These are phyloP conservation scores for Backusella luteola DNA, from an alignment of 192 early-diverging fungal species.

Conservation along the genomic window DNA sequence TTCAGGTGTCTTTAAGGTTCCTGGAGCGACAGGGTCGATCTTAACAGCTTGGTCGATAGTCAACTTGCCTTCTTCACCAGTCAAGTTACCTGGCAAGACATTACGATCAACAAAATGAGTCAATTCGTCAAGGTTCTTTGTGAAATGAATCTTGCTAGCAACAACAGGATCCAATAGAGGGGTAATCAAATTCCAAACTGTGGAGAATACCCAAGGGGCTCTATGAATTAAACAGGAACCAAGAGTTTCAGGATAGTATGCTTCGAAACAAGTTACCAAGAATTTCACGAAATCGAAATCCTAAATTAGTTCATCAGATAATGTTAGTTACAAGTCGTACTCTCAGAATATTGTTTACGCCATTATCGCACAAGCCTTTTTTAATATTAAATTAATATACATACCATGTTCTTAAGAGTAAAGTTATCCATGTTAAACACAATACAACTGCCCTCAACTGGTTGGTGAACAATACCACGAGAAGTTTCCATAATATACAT, in stretches of 20 bases:
- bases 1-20: background rate
- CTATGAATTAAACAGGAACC: slow-evolving; percentile 80
- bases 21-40: background rate
- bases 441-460: slow-evolving; percentile 71
- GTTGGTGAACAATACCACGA: slow-evolving; percentile 61
- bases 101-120: slow-evolving; percentile 57
- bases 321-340: background rate
- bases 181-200: slow-evolving; percentile 78
- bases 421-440: slow-evolving; percentile 81
- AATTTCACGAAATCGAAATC: slow-evolving; percentile 78
- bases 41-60: slow-evolving; percentile 4
- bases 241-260: slow-evolving; percentile 89
- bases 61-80: slow-evolving; percentile 40
- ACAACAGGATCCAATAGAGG: slow-evolving; percentile 92
- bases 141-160: slow-evolving; percentile 81
- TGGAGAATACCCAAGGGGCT: slow-evolving; percentile 87
- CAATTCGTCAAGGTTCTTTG: slow-evolving; percentile 59
- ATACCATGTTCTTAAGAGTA: slow-evolving; percentile 64
- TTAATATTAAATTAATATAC: background rate
- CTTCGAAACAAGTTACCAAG: slow-evolving; percentile 76
- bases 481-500: slow-evolving; percentile 75
- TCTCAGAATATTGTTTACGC: background rate
- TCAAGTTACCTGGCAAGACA: slow-evolving; percentile 56
- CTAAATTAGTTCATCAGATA: slow-evolving; percentile 24
- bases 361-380: background rate